Evolutionary conservation across 768 basidiomycete species (phyloP), one percentile per base, ranked within the genome.

Genomic region (Leccinum olivaceopallidum): DNA sequence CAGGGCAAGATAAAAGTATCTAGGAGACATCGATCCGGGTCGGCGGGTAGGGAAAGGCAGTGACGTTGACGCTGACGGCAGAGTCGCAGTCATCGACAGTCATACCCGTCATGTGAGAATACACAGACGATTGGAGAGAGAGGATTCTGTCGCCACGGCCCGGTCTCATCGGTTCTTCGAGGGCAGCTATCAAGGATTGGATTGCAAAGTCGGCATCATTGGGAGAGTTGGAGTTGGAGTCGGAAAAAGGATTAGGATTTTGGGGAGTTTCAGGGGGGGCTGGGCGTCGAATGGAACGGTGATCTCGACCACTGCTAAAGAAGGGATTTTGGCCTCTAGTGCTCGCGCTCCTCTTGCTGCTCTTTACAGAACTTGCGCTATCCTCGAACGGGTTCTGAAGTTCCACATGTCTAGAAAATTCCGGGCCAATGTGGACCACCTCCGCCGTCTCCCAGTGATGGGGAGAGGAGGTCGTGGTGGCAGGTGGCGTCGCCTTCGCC

Each of bases 391-490:
- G 66, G 55, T 68, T 71, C 34, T 58, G 63, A 34, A 63, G 67
- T 1, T 69, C 60, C 6, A 32, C 42, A 5, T 16, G 7, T 4
- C 64, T 63, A 28, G 57, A 37, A 18, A 24, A 9, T 14, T 55
- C 62, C 1, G 61, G 50, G 49, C 69, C 70, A 2, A 67, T 55
- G 57, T 82, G 75, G 55, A 88, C 64, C 20, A 89, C 84, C 66
- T 88, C 85, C 4, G 87, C 87, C 8, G 85, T 85, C 71, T 90
- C 84, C 88, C 88, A 90, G 52, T 71, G 79, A 74, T 90, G 88
- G 2, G 75, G 69, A 16, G 79, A 74, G 2, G 83, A 80, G 4
- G 73, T 66, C 28, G 73, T 66, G 18, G 78, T 84, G 13, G 85
- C 82, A 8, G 77, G 77, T 51, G 89, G 88, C 5, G 88, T 90